These are phyloP conservation scores for Epichloe aotearoae DNA, from an alignment of 2,329 filamentous ascomycete genomes.

Conservation along the genomic window DNA sequence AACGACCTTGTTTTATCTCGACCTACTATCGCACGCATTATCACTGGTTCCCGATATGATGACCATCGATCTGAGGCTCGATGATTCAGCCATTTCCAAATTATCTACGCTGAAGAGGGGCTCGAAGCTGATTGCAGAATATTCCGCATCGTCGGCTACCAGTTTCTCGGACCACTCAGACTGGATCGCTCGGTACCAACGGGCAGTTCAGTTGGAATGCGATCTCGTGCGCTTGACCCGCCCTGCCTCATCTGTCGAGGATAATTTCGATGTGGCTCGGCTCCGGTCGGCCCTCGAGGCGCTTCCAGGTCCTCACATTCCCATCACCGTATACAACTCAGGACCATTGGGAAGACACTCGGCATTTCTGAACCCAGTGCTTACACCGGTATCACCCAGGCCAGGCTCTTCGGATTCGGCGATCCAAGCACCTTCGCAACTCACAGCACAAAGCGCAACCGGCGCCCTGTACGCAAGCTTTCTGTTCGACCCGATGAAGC, in stretches of 20 bases:
- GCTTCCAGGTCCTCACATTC: conserved; percentile 28
- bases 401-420: conserved; percentile 7
- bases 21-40: conserved; percentile 45
- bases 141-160: conserved; percentile 26
- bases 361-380: conserved; percentile 49
- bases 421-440: conserved; percentile 10
- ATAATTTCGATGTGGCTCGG: conserved; percentile 47
- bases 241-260: conserved; percentile 40
- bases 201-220: conserved; percentile 43
- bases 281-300: conserved; percentile 37
- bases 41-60: conserved; percentile 50
- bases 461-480: conserved; percentile 53
- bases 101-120: conserved; percentile 38
- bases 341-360: conserved; percentile 50
- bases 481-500: conserved; percentile 53
- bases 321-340: conserved; percentile 52
- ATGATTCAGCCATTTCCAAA: conserved; percentile 34
- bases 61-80: conserved; percentile 46
- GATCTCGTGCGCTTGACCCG: conserved; percentile 49
- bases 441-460: conserved; percentile 52
- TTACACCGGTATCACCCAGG: conserved; percentile 45
- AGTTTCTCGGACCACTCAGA: conserved; percentile 41
- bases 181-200: conserved; percentile 44
- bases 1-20: conserved; percentile 31
- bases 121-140: conserved; percentile 49